Evolutionary conservation across 2,329 filamentous ascomycete species (phyloP), one percentile per base, ranked within the genome.

Genomic region (Spiromastix sp.): DNA sequence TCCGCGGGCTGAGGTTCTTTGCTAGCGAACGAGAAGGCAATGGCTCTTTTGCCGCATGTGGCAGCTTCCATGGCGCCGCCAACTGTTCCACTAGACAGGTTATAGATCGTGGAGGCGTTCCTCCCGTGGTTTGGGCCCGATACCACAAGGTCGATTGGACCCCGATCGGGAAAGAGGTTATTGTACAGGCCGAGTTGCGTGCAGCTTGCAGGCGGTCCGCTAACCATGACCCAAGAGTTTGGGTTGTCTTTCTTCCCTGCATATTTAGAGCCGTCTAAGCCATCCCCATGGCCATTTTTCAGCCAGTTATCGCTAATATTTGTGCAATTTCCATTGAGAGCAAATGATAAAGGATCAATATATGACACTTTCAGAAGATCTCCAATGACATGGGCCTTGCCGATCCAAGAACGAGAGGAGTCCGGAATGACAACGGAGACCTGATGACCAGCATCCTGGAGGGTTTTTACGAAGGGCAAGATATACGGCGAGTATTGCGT

Each of bases 341-440:
- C 55, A 51, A 78, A 73, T 16, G 68, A 74, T 11, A 19, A 9
- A 10, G 71, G 73, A 40, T 15, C 18, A 59, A 85, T 91, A 65
- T 89, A 93, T 26, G 72, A 68, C 5, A 85, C 85, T 58, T 79
- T 83, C 42, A 91, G 71, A 2, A 80, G 78, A 57, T 86, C 79
- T 43, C 86, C 86, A 51, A 94, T 87, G 53, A 95, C 80, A 61
- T 95, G 87, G 2, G 87, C 87, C 67, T 95, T 95, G 48, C 85
- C 86, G 54, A 95, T 94, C 87, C 87, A 95, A 13, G 85, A 93
- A 35, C 87, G 79, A 57, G 94, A 89, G 4, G 77, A 78, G 55
- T 93, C 75, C 5, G 87, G 87, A 22, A 95, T 75, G 47, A 86
- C 84, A 42, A 95, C 86, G 10, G 84, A 93, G 48, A 95, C 83